These are phyloP conservation scores for Dendrobium officinale DNA, from an alignment of 106 monocot genomes.

Conservation along the genomic window DNA sequence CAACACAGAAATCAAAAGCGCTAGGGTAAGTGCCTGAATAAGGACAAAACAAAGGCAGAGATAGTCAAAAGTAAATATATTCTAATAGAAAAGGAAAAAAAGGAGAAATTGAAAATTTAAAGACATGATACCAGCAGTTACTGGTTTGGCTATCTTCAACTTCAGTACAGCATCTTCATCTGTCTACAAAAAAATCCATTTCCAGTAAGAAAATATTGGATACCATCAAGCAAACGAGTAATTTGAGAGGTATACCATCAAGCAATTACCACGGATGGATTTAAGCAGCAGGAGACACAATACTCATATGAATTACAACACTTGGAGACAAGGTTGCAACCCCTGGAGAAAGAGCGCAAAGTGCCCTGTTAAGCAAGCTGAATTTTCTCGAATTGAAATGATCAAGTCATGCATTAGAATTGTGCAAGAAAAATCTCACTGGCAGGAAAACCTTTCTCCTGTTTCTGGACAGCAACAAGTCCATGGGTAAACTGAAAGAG, in stretches of 20 bases:
- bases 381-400: not conserved
- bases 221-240: too few relatives aligned
- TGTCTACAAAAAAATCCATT: constrained; percentile 49
- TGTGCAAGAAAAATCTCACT: constrained; percentile 31
- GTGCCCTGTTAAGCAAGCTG: constrained; percentile 1
- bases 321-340: constrained; percentile 73
- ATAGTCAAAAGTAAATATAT: not conserved
- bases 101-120: not conserved
- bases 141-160: constrained; percentile 79
- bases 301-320: constrained; percentile 96
- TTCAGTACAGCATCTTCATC: constrained; percentile 53
- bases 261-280: constrained; percentile 63
- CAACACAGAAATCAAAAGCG: constrained; percentile 88
- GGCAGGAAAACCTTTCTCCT: constrained; percentile 76
- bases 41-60: constrained; percentile 12
- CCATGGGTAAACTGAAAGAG: constrained; percentile 48
- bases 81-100: not conserved
- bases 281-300: constrained; percentile 95
- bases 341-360: constrained; percentile 37
- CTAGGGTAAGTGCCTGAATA: constrained; percentile 63
- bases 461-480: constrained; percentile 68
- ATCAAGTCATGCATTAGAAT: not conserved
- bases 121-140: constrained; percentile 60
- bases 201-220: not conserved
- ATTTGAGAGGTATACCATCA: not conserved